phyloP scores from a whole-genome alignment of 352 stramenopile genomes.

The Salisapilia sapeloensis region DNA sequence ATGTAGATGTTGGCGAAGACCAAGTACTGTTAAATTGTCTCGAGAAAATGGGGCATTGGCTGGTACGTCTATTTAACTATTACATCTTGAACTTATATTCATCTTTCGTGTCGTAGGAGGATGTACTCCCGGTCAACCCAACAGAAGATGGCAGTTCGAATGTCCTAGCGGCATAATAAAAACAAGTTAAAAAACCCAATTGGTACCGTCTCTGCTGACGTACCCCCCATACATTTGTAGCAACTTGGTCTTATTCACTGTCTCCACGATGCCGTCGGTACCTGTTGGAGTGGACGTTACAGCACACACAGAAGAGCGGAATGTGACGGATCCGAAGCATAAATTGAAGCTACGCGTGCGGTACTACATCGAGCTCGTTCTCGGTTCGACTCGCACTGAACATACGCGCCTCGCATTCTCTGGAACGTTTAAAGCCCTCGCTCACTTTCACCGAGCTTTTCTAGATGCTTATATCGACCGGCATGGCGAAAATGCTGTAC shows the following conservation, averaged over 20 bases:
- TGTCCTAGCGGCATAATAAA: too few relatives aligned
- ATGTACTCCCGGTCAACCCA: conserved; percentile 21
- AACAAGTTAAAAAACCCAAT: too few relatives aligned
- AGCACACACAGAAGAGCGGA: conserved; percentile 39
- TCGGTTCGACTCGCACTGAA: conserved; percentile 22
- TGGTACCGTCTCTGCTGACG: too few relatives aligned
- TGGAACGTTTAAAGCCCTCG: conserved; percentile 36
- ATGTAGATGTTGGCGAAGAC: conserved; percentile 18
- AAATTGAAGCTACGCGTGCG: conserved; percentile 29
- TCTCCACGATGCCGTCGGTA: too few relatives aligned
- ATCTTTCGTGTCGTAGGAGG: conserved; percentile 11
- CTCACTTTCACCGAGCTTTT: conserved; percentile 31
- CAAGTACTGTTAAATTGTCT: conserved; percentile 40
- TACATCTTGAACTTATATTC: conserved; percentile 1
- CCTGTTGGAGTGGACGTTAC: conserved; percentile 50
- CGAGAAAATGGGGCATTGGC: conserved; percentile 29
- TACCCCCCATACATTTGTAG: too few relatives aligned
- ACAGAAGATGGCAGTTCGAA: too few relatives aligned
- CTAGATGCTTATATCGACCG: conserved; percentile 15
- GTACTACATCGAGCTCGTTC: conserved; percentile 57
- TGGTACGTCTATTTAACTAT: conserved; percentile 15
- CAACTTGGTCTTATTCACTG: too few relatives aligned
- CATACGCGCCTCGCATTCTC: conserved; percentile 48
- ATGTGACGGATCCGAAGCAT: conserved; percentile 14
- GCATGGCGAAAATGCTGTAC: conserved; percentile 13